A percentile compares a stretch with the other conserved stretches of the same genome.
These are phyloP conservation scores for Ogataea hybrid DNA, from an alignment of 1,139 yeast genomes.

Conservation along the genomic window DNA sequence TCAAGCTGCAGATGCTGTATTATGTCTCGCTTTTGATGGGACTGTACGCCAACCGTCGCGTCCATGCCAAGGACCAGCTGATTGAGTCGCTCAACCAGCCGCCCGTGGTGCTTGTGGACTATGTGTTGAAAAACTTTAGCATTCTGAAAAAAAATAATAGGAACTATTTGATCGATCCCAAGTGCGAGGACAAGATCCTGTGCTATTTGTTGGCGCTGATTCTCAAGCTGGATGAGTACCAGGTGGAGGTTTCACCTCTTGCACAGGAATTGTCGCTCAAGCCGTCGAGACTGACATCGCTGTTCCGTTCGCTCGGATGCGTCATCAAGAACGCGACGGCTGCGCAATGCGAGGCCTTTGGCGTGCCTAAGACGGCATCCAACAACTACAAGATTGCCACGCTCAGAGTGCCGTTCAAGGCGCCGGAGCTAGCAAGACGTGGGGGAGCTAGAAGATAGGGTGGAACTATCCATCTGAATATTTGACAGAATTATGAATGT, in stretches of 20 bases:
- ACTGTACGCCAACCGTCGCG: conserved; percentile 70
- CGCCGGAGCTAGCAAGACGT: conserved; percentile 79
- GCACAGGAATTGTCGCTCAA: conserved; percentile 84
- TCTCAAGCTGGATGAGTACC: conserved; percentile 73
- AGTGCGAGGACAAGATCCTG: conserved; percentile 78
- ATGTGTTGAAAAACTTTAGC: conserved; percentile 68
- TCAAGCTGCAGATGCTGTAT: conserved; percentile 67
- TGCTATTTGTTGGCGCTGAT: conserved; percentile 74
- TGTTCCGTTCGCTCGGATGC: conserved; percentile 85
- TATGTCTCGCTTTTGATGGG: conserved; percentile 81
- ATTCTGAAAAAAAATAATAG: conserved; percentile 64
- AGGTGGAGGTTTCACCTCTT: conserved; percentile 74
- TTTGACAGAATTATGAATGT: too few species aligned
- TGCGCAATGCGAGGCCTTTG: conserved; percentile 80
- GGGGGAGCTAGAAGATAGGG: conserved; percentile 33
- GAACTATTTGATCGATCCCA: conserved; percentile 78
- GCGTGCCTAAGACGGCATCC: conserved; percentile 66
- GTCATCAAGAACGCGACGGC: conserved; percentile 70
- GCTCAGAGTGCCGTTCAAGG: conserved; percentile 83
- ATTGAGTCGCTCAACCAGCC: conserved; percentile 64
- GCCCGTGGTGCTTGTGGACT: conserved; percentile 74
- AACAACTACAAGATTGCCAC: conserved; percentile 74
- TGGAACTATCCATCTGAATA: too few species aligned
- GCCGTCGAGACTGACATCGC: conserved; percentile 66
- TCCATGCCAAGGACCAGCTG: conserved; percentile 57